Evolutionary conservation across 192 early-diverging fungal genomes (phyloP).

Genomic region (Coemansia sp.): DNA sequence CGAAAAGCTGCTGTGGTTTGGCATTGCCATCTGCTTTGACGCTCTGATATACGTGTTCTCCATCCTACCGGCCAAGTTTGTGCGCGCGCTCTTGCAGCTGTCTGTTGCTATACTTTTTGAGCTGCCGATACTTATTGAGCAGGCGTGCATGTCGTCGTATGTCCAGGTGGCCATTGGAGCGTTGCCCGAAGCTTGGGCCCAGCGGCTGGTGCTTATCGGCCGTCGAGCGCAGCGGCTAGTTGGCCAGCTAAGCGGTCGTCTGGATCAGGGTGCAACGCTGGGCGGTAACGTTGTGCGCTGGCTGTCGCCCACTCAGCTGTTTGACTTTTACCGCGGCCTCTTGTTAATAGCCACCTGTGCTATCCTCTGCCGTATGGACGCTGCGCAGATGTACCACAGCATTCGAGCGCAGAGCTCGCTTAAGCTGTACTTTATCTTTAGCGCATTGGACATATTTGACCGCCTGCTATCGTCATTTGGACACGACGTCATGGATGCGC

Average conservation of each 20-base stretch:
- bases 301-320: constrained; percentile 81
- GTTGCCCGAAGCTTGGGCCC: constrained; percentile 31
- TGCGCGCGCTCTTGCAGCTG: constrained; percentile 63
- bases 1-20: constrained; percentile 94
- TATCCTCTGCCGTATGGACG: constrained; percentile 80
- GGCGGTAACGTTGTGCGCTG: constrained; percentile 47
- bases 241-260: constrained; percentile 20
- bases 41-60: constrained; percentile 96
- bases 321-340: constrained; percentile 88
- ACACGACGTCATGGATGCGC: constrained; percentile 91
- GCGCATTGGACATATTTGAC: constrained; percentile 93
- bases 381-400: constrained; percentile 90
- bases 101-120: constrained; percentile 17
- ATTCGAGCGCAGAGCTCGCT: constrained; percentile 95
- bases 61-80: constrained; percentile 86
- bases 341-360: constrained; percentile 78
- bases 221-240: constrained; percentile 4
- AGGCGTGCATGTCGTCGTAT: constrained; percentile 6
- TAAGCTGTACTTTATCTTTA: constrained; percentile 98
- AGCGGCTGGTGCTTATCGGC: constrained; percentile 20
- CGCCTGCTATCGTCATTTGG: constrained; percentile 92
- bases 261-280: neutral
- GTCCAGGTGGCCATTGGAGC: constrained; percentile 7
- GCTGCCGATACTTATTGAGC: constrained; percentile 20
- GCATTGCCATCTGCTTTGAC: constrained; percentile 90